Evolutionary conservation across 2,329 filamentous ascomycete genomes (phyloP), one percentile per base, ranked within the genome.

Genomic region (Neoscytalidium dimidiatum): DNA sequence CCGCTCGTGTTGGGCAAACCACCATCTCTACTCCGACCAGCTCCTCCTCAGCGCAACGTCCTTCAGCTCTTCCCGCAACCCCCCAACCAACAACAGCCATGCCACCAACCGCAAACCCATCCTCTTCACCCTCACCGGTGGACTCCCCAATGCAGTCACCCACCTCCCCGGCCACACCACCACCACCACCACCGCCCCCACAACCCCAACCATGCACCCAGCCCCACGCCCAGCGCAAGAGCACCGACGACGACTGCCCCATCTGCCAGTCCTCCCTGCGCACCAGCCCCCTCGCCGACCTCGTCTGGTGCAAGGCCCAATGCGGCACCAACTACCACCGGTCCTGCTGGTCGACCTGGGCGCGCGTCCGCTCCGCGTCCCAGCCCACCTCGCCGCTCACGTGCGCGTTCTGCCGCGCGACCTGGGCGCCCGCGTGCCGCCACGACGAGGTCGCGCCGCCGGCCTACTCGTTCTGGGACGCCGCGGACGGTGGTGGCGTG

Each of bases 311-410:
- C 74, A 83, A 83, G 70, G 82, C 82, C 0, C 79, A 83, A 2
- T 90, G 87, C 68, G 87, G 86, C 19, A 88, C 89, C 73, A 88
- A 88, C 69, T 76, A 88, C n/a, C 86, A 88, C 72, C 81, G 82
- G 66, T 70, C 73, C 1, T 88, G 86, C 68, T 87, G 88, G 72
- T 73, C 83, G 63, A 78, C 82, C 66, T 88, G 86, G 86, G 41
- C 33, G 11, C 28, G 21, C 8, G 19, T 8, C 23, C 35, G 26
- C 1, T 7, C 5, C 23, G 8, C 35, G 6, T 35, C 35, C 3
- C 23, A n/a, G 4, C 4, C 23, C 53, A 2, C 21, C 33, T 43
- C 38, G 5, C 17, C 14, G 6, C 21, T 43, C 41, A 31, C 23
- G 26, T 60, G 56, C 56, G 56, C 31, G 11, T 35, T 31, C n/a